Evolutionary conservation across 345 rosid species (phyloP), one percentile per base, ranked within the genome.

Genomic region (Pseudoturritis turrita): DNA sequence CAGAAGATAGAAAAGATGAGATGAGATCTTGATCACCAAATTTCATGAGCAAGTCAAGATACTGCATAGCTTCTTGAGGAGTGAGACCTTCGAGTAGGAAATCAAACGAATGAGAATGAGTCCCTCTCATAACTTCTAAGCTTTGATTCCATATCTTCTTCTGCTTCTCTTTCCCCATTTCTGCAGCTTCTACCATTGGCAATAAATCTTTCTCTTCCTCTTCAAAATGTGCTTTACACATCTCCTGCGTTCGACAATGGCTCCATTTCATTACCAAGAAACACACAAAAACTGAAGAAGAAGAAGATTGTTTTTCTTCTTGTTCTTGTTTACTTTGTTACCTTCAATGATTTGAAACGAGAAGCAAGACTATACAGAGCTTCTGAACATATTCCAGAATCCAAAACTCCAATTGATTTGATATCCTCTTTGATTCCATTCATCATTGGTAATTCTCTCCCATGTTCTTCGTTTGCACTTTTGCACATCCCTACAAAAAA

Each of bases 351-450:
- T 36, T 80, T 89, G 53, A 87, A 83, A 18, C 96, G 87, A 43
- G 76, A 64, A 7, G 83, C 77, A 45, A 89, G 87, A 75, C 57
- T 79, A 49, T 13, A 66, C 13, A 89, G 80, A 51, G 81, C 87
- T 56, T 87, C 92, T 14, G 79, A 78, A 70, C 77, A 85, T 14
- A 72, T 73, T 2, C 82, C 88, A 28, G 80, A 69, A 5, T 87
- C 83, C 53, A 89, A 52, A 6, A 87, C 96, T 25, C 73, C 85
- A 72, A 85, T 77, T 6, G 91, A 81, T 73, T 89, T 89, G 47
- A 89, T 87, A 67, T 79, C 84, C 76, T 89, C 90, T 78, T 80
- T 87, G 72, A 87, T 87, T 33, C 92, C 92, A 75, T 87, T 87
- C 89, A 87, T 85, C 71, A 72, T 55, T 17, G 96, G 96, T 6